phyloP scores from a whole-genome alignment of 192 early-diverging fungal species.

The Entomortierella chlamydospora region DNA sequence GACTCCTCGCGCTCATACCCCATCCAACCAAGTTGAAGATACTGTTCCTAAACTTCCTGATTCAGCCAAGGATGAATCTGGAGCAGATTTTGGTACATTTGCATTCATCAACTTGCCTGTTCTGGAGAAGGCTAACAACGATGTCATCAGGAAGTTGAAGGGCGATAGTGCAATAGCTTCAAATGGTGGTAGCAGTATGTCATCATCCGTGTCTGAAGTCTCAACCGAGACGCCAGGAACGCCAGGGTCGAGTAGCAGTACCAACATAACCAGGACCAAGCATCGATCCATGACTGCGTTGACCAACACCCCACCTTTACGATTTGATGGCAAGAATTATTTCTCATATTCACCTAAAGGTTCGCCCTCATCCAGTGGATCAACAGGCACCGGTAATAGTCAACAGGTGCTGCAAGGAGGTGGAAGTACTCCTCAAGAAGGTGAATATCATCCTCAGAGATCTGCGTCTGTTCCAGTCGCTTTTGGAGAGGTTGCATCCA shows the following conservation, averaged over 20 bases:
- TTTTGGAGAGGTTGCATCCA: constrained; percentile 25
- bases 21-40: constrained; percentile 25
- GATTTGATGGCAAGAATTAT: constrained; percentile 52
- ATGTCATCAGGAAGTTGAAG: constrained; percentile 84
- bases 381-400: constrained; percentile 12
- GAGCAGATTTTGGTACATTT: constrained; percentile 90
- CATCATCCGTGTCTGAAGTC: constrained; percentile 46
- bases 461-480: constrained; percentile 49
- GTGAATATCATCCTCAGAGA: constrained; percentile 47
- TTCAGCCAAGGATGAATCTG: constrained; percentile 32
- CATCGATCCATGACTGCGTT: constrained; percentile 50
- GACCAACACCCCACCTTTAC: constrained; percentile 36
- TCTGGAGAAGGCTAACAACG: constrained; percentile 91
- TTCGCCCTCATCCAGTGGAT: constrained; percentile 42
- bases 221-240: constrained; percentile 43
- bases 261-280: constrained; percentile 34
- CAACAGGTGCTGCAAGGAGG: constrained; percentile 21
- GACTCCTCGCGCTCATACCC: constrained; percentile 42
- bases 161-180: constrained; percentile 65
- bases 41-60: constrained; percentile 12
- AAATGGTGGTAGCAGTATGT: constrained; percentile 36
- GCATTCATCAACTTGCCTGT: constrained; percentile 91
- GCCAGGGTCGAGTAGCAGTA: constrained; percentile 20
- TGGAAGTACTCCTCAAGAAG: constrained; percentile 22
- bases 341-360: constrained; percentile 50